These are phyloP conservation scores for Hygrophorus pudorinus DNA, from an alignment of 768 basidiomycete species.

Conservation along the genomic window DNA sequence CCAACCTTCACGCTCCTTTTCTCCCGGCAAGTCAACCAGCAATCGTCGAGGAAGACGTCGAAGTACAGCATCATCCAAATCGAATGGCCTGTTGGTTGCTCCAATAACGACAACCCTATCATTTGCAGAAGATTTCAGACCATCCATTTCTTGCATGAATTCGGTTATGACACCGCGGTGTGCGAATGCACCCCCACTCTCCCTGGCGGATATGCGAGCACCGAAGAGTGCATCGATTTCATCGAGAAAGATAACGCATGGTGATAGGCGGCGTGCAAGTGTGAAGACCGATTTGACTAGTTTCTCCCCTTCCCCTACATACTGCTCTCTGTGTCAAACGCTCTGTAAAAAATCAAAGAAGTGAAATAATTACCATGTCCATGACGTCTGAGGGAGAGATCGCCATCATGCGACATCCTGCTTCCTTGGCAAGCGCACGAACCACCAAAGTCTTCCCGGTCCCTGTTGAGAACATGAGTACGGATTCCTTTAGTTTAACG, in stretches of 20 bases:
- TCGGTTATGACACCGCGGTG: slow-evolving; percentile 86
- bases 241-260: slow-evolving; percentile 91
- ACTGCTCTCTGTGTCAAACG: slow-evolving; percentile 29
- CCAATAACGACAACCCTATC: slow-evolving; percentile 86
- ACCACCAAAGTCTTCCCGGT: slow-evolving; percentile 85
- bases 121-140: slow-evolving; percentile 69
- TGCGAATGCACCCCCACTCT: slow-evolving; percentile 70
- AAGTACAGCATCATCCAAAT: slow-evolving; percentile 86
- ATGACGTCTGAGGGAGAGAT: slow-evolving; percentile 90
- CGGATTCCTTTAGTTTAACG: too few species aligned
- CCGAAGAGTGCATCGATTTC: slow-evolving; percentile 92
- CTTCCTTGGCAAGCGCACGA: slow-evolving; percentile 86
- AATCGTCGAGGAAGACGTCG: slow-evolving; percentile 80
- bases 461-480: slow-evolving; percentile 16
- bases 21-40: slow-evolving; percentile 82
- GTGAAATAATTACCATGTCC: slow-evolving; percentile 64
- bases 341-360: slow-evolving; percentile 1
- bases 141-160: slow-evolving; percentile 97
- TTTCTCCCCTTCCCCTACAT: slow-evolving; percentile 85
- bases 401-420: slow-evolving; percentile 87
- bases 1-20: slow-evolving; percentile 76
- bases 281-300: slow-evolving; percentile 84
- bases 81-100: slow-evolving; percentile 88
- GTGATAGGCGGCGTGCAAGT: slow-evolving; percentile 75
- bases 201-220: slow-evolving; percentile 67